Percentiles rank a stretch among this genome's conserved stretches.
Conservation (phyloP, 345 rosid species). For the Excoecaria agallocha region DNA sequence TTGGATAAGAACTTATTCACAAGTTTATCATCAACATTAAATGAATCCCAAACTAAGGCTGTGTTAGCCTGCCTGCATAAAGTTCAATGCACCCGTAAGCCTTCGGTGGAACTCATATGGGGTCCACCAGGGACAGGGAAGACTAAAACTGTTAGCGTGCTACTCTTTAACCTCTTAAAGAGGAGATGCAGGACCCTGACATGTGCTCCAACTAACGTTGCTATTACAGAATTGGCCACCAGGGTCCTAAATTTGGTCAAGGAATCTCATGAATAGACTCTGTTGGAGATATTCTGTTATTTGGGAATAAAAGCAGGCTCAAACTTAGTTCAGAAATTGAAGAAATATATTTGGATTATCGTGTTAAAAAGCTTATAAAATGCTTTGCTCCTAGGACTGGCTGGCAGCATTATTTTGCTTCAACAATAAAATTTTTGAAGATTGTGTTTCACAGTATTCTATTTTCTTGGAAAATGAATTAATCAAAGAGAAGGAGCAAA, state of each 20-base stretch:
- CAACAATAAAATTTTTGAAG: conserved; percentile 31
- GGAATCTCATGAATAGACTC: conserved; percentile 17
- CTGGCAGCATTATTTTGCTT: conserved; percentile 25
- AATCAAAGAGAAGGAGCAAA: neutral
- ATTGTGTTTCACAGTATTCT: conserved; percentile 25
- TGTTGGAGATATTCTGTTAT: conserved; percentile 38
- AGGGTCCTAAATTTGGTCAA: conserved; percentile 40
- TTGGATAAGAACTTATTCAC: conserved; percentile 1
- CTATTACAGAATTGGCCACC: conserved; percentile 41
- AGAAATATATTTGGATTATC: conserved; percentile 43
- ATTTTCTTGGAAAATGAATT: conserved; percentile 27
- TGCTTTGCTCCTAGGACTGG: conserved; percentile 27
- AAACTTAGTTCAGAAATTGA: conserved; percentile 26
- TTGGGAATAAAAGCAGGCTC: conserved; percentile 43
- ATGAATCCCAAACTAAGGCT: conserved; percentile 39
- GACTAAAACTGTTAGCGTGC: conserved; percentile 37
- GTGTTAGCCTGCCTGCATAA: conserved; percentile 26
- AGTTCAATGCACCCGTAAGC: conserved; percentile 26
- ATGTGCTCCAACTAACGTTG: conserved; percentile 54
- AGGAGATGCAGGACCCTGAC: conserved; percentile 37
- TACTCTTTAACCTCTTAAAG: conserved; percentile 33
- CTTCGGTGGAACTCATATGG: conserved; percentile 43
- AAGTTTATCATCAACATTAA: conserved; percentile 19
- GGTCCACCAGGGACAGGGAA: conserved; percentile 66
- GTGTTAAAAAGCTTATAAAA: conserved; percentile 33